Base-by-base conservation (phyloP, 148 eudicot species). In the Pharnaceum exiguum region DNA sequence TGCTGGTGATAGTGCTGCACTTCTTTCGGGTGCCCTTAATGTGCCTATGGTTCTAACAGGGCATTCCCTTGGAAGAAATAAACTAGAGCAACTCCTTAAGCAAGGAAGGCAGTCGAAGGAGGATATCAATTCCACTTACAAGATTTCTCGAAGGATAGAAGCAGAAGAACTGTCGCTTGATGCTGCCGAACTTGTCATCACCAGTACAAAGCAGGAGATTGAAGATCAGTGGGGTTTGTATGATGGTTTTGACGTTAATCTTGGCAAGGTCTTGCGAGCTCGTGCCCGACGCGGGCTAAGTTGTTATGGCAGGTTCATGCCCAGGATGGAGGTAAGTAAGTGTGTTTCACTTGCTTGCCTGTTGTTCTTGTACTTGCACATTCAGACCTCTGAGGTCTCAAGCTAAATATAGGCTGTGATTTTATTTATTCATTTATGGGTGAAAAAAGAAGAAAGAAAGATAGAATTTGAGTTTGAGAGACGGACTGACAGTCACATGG, bases 1-100 rank as follows among this genome's bases (percentile, higher is more conserved):
- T 76, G 95, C 84, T 3, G 95, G 95, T 37, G 85, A 86, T 57
- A 73, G 84, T 72, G 95, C 95, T 21, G 89, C 95, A 64, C 82
- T 86, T 28, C 80, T 86, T 54, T 86, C 95, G 2, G 95, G 95
- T 38, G 89, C 84, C 64, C 68, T 86, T 38, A 86, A 86, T 54
- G 95, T 86, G 27, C 95, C 95, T 0, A 86, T 86, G 95, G 74
- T 83, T 62, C 45, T 86, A 51, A 86, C 86, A 0, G 89, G 95
- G 23, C 95, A 86, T 57, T 86, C 95, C 4, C 84, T 86, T 50
- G 95, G 95, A 37, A 78, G 87, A 38, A 80, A 86, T 61, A 86
- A 86, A 69, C 62, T 86, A 27, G 95, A 86, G 66, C 89, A 83
- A 37, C 82, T 86, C 47, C 72, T 86, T 6, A 86, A 76, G 68